phyloP scores from a whole-genome alignment of 2,329 filamentous ascomycete genomes.

The Ciborinia camelliae region DNA sequence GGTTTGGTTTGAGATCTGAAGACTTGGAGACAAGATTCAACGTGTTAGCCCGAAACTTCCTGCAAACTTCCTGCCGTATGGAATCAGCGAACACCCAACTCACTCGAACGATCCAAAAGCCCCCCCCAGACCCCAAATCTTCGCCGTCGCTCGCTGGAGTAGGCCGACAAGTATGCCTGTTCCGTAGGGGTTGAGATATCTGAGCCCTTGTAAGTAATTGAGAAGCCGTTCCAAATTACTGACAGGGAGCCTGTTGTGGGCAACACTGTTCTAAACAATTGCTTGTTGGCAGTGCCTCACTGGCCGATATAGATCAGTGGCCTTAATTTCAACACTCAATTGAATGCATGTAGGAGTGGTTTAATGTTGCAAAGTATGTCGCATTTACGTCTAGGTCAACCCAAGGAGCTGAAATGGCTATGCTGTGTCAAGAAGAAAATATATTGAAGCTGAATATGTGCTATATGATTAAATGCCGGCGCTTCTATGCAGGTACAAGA shows the following conservation, averaged over 20 bases:
- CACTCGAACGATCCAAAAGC: too few relatives aligned
- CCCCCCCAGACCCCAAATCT: too few relatives aligned
- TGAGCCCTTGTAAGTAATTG: too few relatives aligned
- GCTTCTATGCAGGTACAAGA: slow-evolving; percentile 11
- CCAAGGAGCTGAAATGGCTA: neutral
- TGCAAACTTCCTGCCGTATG: neutral
- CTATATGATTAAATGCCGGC: neutral
- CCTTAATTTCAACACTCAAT: neutral
- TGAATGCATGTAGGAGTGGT: neutral
- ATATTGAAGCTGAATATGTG: neutral
- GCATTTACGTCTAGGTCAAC: neutral
- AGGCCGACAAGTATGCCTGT: too few relatives aligned
- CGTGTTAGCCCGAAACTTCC: neutral
- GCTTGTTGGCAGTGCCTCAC: neutral
- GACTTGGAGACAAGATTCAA: neutral
- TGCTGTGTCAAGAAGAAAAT: neutral
- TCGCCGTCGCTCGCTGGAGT: too few relatives aligned
- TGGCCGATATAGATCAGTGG: neutral
- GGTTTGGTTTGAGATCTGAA: neutral
- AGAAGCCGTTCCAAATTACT: too few relatives aligned
- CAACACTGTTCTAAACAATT: neutral
- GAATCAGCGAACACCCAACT: too few relatives aligned
- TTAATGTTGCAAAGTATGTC: neutral
- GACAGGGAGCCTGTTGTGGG: neutral
- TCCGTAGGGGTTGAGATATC: too few relatives aligned